Conservation (phyloP, 225 moss, liverwort and hornwort genomes). For the Pleurozium schreberi region DNA sequence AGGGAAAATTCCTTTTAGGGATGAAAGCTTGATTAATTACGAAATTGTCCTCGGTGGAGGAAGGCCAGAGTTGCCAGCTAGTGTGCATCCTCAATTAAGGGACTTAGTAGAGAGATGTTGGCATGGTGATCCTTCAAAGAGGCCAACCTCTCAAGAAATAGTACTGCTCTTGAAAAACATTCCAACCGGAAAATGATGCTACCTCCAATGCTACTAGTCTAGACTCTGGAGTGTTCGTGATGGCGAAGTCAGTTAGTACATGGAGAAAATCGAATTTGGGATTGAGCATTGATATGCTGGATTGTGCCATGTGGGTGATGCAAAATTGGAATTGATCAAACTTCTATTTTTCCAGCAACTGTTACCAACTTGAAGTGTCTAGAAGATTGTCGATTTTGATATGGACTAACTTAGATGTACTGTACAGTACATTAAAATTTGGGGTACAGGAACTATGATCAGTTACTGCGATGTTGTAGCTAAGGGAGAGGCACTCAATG, state of each 20-base stretch:
- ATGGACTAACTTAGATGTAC: too few species aligned
- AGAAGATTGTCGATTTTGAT: background rate
- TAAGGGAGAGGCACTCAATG: too few species aligned
- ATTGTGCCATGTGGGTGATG: background rate
- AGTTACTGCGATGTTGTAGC: background rate
- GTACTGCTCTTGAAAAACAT: background rate
- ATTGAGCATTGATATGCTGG: background rate
- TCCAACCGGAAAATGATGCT: background rate
- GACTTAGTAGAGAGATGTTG: background rate
- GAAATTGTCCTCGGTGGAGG: rapidly evolving
- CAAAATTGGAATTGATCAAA: background rate
- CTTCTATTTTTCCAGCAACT: background rate
- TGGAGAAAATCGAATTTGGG: background rate
- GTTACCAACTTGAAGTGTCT: background rate
- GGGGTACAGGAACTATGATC: background rate
- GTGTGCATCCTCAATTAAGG: background rate
- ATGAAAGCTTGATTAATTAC: rapidly evolving
- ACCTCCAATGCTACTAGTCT: background rate
- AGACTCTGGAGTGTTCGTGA: background rate
- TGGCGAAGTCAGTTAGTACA: too few species aligned
- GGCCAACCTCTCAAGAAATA: background rate
- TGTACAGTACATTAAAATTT: background rate
- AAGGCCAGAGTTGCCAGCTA: background rate
- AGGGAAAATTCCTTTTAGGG: background rate
- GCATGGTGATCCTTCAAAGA: background rate